Evolutionary conservation across 495 filamentous ascomycete genomes (phyloP), one percentile per base, ranked within the genome.

Genomic region (Aspergillus sclerotioniger): DNA sequence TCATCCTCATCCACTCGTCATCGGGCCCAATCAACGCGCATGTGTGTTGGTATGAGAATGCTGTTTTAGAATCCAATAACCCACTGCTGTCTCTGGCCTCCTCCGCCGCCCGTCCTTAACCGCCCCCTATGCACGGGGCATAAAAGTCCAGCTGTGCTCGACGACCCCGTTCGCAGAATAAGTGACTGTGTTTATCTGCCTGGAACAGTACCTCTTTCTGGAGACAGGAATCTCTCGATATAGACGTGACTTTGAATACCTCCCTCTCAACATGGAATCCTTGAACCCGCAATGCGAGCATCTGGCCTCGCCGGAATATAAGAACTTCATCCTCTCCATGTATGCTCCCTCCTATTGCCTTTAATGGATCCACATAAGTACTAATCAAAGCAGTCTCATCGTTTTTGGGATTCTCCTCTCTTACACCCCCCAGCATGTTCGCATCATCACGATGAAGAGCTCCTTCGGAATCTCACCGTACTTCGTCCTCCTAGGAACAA

Each of bases 381-480:
- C 61, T 59, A 41, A 61, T 32, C 31, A 12, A 37, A 43, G 17
- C 32, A 96, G 91, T 62, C 71, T 96, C 63, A 90, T 98, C 60
- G 77, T 98, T 64, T 65, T 96, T 63, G 94, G 95, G 48, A 95
- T 98, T 70, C 76, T 98, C 54, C 70, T 93, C 57, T 97, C 93
- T 57, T 98, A 98, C 72, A 83, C 96, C 28, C 95, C 94, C 2
- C 94, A 98, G 70, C 94, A 98, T 71, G 78, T 86, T 69, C 90
- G 92, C 58, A 98, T 98, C 76, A 90, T 96, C 61, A 72, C 81
- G 43, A 84, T 91, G 33, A 84, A 88, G 50, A 92, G 90, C 46
- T 96, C 95, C n/a, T 91, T 92, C 73, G 94, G 94, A 47, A 93
- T 98, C 52, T 96, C 91, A 29, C 93, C 94, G 3, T 90, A 90